Conservation (phyloP, 2,329 filamentous ascomycete genomes). For the Furcasterigmium sp. region DNA sequence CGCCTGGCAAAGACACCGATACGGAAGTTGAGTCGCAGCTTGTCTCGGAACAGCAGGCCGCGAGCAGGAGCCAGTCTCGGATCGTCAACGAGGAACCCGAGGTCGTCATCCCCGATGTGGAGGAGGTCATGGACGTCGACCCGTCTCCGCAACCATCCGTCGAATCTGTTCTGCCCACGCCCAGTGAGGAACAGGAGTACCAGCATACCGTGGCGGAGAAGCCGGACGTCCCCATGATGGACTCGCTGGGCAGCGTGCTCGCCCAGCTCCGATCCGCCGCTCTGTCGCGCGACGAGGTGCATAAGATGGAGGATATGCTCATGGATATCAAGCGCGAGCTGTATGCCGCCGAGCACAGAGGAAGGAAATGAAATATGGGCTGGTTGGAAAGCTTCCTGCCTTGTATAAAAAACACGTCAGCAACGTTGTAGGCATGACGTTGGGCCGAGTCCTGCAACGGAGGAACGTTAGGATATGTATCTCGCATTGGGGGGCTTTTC, state of each 20-base stretch:
- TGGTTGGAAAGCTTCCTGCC: no score
- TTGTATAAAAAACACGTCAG: neutral
- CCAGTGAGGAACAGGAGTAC: neutral
- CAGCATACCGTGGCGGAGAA: conserved; percentile 15
- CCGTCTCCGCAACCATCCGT: neutral
- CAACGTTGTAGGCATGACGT: neutral
- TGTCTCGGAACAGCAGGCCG: conserved; percentile 32
- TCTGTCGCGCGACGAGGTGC: conserved; percentile 60
- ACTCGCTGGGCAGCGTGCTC: conserved; percentile 50
- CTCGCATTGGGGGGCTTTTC: no score
- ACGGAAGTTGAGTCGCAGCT: conserved; percentile 36
- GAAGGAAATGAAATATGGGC: conserved; percentile 30
- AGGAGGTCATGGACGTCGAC: conserved; percentile 16
- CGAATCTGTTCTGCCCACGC: neutral
- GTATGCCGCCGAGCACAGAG: conserved; percentile 62
- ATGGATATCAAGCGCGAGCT: conserved; percentile 74
- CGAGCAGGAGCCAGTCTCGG: conserved; percentile 25
- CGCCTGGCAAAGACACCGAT: conserved; percentile 24
- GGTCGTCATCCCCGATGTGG: conserved; percentile 6
- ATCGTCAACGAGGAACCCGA: conserved; percentile 10
- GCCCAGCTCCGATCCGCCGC: conserved; percentile 52
- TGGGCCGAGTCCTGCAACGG: no score
- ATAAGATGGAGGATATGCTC: conserved; percentile 70
- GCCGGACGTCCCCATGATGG: conserved; percentile 36
- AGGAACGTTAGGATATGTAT: no score